Base-by-base conservation (phyloP, 23 red algal genomes). In the Cyanidiococcus yangmingshanensis region DNA sequence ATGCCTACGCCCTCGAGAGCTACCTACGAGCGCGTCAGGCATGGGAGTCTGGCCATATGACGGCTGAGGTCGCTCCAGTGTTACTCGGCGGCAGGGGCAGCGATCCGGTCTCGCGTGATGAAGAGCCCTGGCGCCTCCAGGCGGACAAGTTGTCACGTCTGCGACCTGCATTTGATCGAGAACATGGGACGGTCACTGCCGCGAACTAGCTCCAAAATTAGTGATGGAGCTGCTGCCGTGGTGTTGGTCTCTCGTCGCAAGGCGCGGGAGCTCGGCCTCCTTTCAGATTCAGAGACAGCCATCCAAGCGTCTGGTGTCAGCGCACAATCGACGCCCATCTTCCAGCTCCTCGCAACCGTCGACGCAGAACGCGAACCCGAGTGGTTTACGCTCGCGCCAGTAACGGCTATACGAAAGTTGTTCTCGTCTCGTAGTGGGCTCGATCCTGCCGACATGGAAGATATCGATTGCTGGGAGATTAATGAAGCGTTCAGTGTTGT, bases 401-500 rank as follows among this genome's bases (percentile, higher is more conserved):
- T 84, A 32, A n/a, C 68, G 12, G 88, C 88, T n/a, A 91, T 98
- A 74, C 94, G 78, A 25, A 77, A 74, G 35, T 84, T 88, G 39
- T 68, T 98, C 37, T 58, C 67, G 68, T 15, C 45, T 54, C 58
- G 77, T 0, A 76, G 77, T 2, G 50, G 80, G 24, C 67, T 75
- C 24, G 25, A 0, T n/a, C 12, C 45, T 54, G 21, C 12, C 45
- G n/a, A 35, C 32, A 71, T 71, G 63, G 86, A 78, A 30, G 84
- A 98, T 1, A 85, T 98, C 1, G 94, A 98, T 77, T 84, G 82
- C 37, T 98, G 82, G 39, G 94, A 98, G 74, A 71, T 98, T 37
- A 98, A 98, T 76, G 94, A 98, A 58, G 87, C 94, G 58, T 98
- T 98, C 82, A 78, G 82, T 25, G 94, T 87, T 27, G 94, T 91